Percentiles rank a stretch among this genome's conserved stretches.
Conservation (phyloP, 345 rosid species). For the Angophora floribunda region DNA sequence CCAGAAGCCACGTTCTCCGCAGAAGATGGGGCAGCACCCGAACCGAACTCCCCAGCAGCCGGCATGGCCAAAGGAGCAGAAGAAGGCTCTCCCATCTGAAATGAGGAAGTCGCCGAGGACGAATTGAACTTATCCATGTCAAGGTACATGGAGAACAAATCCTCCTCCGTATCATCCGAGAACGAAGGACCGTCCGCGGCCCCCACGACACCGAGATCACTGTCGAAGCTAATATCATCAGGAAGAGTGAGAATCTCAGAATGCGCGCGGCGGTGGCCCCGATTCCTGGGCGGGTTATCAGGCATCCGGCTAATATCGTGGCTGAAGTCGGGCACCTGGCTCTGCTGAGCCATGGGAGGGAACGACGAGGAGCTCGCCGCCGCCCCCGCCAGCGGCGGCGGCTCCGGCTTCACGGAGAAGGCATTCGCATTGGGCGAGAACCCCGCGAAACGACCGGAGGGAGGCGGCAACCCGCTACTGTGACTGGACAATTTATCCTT, state of each 20-base stretch:
- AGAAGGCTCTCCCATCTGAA: constrained; percentile 49
- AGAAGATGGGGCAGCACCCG: constrained; percentile 3
- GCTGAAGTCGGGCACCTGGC: background rate
- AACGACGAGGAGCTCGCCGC: background rate
- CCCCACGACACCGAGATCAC: constrained; percentile 88
- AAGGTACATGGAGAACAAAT: constrained; percentile 72
- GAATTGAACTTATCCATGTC: constrained; percentile 91
- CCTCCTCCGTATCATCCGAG: constrained; percentile 93
- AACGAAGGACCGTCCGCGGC: constrained; percentile 72
- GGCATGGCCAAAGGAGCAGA: constrained; percentile 13
- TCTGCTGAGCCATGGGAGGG: background rate
- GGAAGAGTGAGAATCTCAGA: constrained; percentile 96
- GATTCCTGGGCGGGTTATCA: constrained; percentile 77
- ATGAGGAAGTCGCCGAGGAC: constrained; percentile 49
- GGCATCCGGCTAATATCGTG: constrained; percentile 63
- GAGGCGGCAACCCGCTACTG: constrained; percentile 7
- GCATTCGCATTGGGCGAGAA: constrained; percentile 35
- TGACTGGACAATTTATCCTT: constrained; percentile 49
- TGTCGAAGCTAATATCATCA: constrained; percentile 90
- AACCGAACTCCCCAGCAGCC: background rate
- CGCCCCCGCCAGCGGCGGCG: background rate
- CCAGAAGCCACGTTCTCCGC: constrained; percentile 9
- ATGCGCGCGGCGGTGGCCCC: constrained; percentile 93
- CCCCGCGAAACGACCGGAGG: constrained; percentile 10
- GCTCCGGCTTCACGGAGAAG: constrained; percentile 46